phyloP scores from a whole-genome alignment of 345 rosid species.

The Reutealis trisperma region DNA sequence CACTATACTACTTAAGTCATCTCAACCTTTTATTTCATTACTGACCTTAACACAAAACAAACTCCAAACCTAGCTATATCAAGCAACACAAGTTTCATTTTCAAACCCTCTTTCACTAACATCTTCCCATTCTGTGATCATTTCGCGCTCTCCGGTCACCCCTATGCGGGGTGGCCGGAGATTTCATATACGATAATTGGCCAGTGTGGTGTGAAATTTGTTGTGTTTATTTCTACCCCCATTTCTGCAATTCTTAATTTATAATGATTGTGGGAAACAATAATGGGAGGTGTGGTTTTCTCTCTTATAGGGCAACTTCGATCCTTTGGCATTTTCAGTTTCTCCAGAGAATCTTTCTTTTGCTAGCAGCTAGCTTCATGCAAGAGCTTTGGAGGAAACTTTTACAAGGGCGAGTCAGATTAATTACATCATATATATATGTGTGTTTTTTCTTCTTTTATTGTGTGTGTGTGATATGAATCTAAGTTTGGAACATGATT shows the following conservation, averaged over 20 bases:
- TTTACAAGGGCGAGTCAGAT: conserved; percentile 22
- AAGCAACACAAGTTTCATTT: conserved; percentile 10
- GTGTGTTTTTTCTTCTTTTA: not conserved
- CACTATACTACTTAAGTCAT: conserved; percentile 35
- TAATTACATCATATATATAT: not conserved
- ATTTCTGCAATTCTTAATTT: not conserved
- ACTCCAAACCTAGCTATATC: conserved; percentile 20
- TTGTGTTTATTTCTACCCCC: not conserved
- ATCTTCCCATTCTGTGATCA: conserved; percentile 17
- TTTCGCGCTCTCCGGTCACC: conserved; percentile 17
- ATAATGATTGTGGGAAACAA: not conserved
- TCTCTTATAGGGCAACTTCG: conserved; percentile 57
- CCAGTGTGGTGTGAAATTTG: not conserved
- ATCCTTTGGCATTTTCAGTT: conserved; percentile 59
- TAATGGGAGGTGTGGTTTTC: conserved; percentile 3
- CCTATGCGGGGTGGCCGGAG: conserved; percentile 6
- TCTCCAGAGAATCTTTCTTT: conserved; percentile 7
- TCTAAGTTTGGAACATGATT: too few species aligned
- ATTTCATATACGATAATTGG: not conserved
- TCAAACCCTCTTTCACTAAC: conserved; percentile 34
- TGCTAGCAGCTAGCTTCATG: not conserved
- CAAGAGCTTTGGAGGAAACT: conserved; percentile 20
- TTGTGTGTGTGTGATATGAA: not conserved
- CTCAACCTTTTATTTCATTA: conserved; percentile 36
- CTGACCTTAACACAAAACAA: conserved; percentile 18